Evolutionary conservation across 495 filamentous ascomycete species (phyloP), one percentile per base, ranked within the genome.

Genomic region (Neurospora sp.): DNA sequence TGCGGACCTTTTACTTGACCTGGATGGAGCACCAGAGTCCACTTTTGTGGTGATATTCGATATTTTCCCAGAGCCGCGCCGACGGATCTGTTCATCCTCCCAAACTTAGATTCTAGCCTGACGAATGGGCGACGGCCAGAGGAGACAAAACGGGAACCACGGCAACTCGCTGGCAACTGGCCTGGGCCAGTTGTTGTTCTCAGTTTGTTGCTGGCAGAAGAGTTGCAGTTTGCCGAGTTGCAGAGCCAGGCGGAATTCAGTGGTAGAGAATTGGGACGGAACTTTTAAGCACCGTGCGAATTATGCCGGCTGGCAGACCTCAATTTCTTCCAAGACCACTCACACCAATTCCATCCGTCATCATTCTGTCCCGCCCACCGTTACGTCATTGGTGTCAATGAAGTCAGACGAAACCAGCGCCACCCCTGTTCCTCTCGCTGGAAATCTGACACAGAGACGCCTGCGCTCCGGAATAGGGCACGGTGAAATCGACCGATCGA

Each of bases 321-420:
- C 27, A 69, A 27, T 27, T 78, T 37, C 42, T 74, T 73, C 70
- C 73, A 74, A 73, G 70, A 72, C 72, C 39, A 11, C 38, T 76
- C 31, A 35, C 40, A 53, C 46, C 73, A 77, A 76, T 79, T 77
- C 74, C 74, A 77, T 71, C 74, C 76, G 76, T 71, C 74, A 74
- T 71, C 40, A 31, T 16, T 72, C 72, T 69, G 44, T 69, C 46
- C 65, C 73, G 53, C 53, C 53, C 71, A 73, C 72, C 42, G 71
- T 80, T 81, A 81, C 79, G 79, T 81, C 79, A 81, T 81, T 75
- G 78, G 35, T 72, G 69, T 61, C 70, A 61, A 73, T 61, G 74
- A 73, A 70, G 72, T 73, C 69, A 72, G 73, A 71, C 75, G 74
- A 78, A 61, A 69, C 71, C 42, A 70, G 70, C 70, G 72, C 76